Evolutionary conservation across 2,329 filamentous ascomycete species (phyloP), one percentile per base, ranked within the genome.

Genomic region (Fusarium pseudocircinatum): DNA sequence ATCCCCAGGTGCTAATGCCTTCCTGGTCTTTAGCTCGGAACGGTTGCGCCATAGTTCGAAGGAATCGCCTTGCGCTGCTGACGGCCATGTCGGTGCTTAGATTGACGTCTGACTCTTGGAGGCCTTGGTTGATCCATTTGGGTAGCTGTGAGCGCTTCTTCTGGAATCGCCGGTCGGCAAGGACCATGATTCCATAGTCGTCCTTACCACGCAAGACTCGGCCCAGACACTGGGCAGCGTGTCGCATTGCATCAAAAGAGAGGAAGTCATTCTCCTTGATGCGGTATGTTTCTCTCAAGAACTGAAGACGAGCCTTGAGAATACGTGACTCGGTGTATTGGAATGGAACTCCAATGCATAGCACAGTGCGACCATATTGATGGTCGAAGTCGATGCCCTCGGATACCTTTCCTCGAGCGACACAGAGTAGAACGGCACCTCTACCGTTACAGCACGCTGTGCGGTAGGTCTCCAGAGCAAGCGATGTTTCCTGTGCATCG

Each of bases 331-430:
- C 96, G 6, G 97, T 99, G 84, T 99, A 99, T 83, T 99, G 96
- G 84, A 98, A 99, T 0, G 96, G 96, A 2, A 98, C 96, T 46
- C 96, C 96, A 75, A 99, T 98, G 80, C 95, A 98, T 54, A 99
- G 82, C 83, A 99, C 97, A 18, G 96, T 96, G 62, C 96, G 93
- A 43, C 96, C 96, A 81, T 98, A 99, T 79, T 99, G 96, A 79
- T 99, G 96, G 82, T 99, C 96, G 78, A 99, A 99, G 90, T 99
- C 96, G 75, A 99, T 98, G 53, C 97, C 97, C 82, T 99, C 96
- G 2, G 93, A 96, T 14, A 99, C 97, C 81, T 99, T 99, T 37
- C 96, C 96, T 82, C 96, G 93, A 3, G 96, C 96, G 81, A 99
- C 96, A 80, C 96, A 98, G 10, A 99, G 89, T 6, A 99, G 85